Base-by-base conservation (phyloP, 2,329 filamentous ascomycete genomes). In the Paraphaeosphaeria minitans region DNA sequence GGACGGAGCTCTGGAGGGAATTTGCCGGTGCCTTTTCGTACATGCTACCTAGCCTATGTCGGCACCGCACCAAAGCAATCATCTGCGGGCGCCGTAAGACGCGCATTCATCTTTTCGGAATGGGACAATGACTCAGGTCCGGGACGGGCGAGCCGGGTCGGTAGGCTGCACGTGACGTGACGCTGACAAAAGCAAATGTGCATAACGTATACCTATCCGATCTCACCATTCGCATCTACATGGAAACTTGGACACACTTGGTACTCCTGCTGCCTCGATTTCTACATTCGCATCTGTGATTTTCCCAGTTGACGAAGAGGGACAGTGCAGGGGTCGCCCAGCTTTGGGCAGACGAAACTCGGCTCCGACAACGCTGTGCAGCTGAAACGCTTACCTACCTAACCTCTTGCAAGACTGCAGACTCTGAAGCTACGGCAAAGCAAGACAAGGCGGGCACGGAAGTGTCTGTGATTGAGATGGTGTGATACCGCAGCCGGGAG, bases 351-450 rank as follows among this genome's bases (percentile, higher is more conserved):
- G 46, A 12, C 46, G 46, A 33, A 35, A 49, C 27, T 9, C 37
- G 24, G 14, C 46, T 49, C n/a, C 14, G 46, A 29, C 29, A 21
- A 19, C 29, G 29, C 46, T 29, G 29, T 35, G 46, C 46, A 49
- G 46, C 27, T 49, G 46, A 49, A 49, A 49, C 46, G 46, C 46
- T n/a, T 27, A 35, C 46, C 27, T n/a, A n/a, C n/a, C n/a, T n/a
- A n/a, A 21, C 8, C 3, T 29, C 16, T 50, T 9, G 14, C 9
- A n/a, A 5, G 16, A n/a, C 14, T 39, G 37, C 37, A 39, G 37
- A 39, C 2, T 39, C 37, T 27, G 24, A 27, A 27, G 24, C 24
- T 27, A 27, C 24, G 24, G 24, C n/a, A 16, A 39, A 16, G 37
- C 37, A 39, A 31, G 29, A 16, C 3, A 39, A 39, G 37, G n/a